Evolutionary conservation across 257 asterid species (phyloP), one percentile per base, ranked within the genome.

Genomic region (Eucommia ulmoides): DNA sequence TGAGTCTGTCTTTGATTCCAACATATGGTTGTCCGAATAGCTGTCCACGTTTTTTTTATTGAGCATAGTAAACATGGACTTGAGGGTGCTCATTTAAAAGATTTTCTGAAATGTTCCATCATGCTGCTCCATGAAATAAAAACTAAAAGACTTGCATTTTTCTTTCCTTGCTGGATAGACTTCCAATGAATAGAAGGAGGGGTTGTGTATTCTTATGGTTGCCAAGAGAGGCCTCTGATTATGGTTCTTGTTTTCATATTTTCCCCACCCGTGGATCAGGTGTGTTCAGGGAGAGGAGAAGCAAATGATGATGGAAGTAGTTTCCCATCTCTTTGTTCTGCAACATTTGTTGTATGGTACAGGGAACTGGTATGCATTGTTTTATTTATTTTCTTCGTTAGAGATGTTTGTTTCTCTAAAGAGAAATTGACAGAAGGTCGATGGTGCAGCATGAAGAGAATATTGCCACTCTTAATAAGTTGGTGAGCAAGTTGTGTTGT

Each of bases 381-480:
- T 41, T 22, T 10, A 26, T 49, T 23, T 12, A 52, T 52, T 23
- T 54, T 19, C 29, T 38, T 20, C 24, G 52, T 52, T 45, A 56
- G 45, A 48, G 51, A 46, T 24, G 16, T 54, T 64, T 44, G 58
- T 55, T 57, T 25, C 29, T 56, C 45, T 48, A 56, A 20, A 33
- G 47, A 59, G 51, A 47, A 23, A 12, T 19, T 78, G 52, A 79
- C 66, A 51, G 45, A 57, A 61, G 50, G 23, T 52, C 52, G 49
- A 24, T 56, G 44, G 23, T 74, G 78, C 88, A 85, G 95, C 96
- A 82, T 50, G 94, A 82, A 72, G 88, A 79, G 80, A 85, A 85
- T 68, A 73, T 75, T 52, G 54, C 80, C 50, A 62, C 72, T 23
- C 69, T 85, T 50, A 79, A 77, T 69, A 70, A 73, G 45, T 71